phyloP scores from a whole-genome alignment of 371 early-diverging fungal genomes.

The Ecytonucleospora hepatopenaei region DNA sequence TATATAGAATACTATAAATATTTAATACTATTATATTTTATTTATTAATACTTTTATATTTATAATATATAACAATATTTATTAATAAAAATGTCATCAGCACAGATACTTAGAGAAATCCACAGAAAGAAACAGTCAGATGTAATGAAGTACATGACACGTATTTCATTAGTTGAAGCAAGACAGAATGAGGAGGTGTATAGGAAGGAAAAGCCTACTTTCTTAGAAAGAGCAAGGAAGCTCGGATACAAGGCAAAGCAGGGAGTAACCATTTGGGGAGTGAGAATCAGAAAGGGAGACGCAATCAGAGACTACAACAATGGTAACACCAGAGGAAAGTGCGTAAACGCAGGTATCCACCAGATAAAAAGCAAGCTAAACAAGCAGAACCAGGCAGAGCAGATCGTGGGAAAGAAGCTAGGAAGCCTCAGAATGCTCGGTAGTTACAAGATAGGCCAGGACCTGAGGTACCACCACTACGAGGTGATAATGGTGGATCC shows the following conservation, averaged over 20 bases:
- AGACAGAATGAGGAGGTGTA: slow-evolving; percentile 85
- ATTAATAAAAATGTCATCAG: slow-evolving; percentile 58
- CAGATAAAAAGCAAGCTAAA: slow-evolving; percentile 86
- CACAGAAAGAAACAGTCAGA: slow-evolving; percentile 94
- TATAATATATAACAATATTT: too few relatives aligned
- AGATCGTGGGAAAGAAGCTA: slow-evolving; percentile 83
- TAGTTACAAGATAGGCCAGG: slow-evolving; percentile 95
- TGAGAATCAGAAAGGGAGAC: slow-evolving; percentile 90
- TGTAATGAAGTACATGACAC: slow-evolving; percentile 87
- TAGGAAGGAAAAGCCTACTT: slow-evolving; percentile 86
- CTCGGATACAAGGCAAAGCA: slow-evolving; percentile 96
- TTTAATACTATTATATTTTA: too few relatives aligned
- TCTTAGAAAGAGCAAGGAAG: slow-evolving; percentile 92
- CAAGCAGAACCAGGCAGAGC: slow-evolving; percentile 79
- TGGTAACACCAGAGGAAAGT: slow-evolving; percentile 92
- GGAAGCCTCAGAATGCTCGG: slow-evolving; percentile 82
- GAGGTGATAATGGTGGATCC: slow-evolving; percentile 96
- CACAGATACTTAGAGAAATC: slow-evolving; percentile 87
- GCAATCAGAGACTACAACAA: slow-evolving; percentile 79
- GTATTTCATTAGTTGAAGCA: slow-evolving; percentile 94
- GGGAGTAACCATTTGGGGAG: slow-evolving; percentile 87
- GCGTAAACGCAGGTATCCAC: slow-evolving; percentile 82
- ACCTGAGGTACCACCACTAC: slow-evolving; percentile 88
- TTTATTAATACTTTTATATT: too few relatives aligned
- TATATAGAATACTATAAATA: too few relatives aligned